A percentile compares a stretch with the other conserved stretches of the same genome.
phyloP scores from a whole-genome alignment of 768 basidiomycete genomes.

The Termitomyces sp. region DNA sequence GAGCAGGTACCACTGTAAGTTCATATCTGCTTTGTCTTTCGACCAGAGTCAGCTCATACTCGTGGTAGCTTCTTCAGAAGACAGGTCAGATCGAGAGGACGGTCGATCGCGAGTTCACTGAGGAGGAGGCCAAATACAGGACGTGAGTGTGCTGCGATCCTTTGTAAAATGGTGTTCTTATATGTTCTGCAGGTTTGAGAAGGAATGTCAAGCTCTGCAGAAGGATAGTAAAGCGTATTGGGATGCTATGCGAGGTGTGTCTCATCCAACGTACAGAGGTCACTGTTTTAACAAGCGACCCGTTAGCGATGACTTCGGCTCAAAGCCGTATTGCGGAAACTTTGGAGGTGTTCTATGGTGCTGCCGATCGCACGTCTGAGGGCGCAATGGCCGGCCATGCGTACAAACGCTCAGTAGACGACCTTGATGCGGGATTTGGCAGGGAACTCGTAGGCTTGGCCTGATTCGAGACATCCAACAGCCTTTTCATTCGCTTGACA shows the following conservation, averaged over 20 bases:
- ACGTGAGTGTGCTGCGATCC: slow-evolving; percentile 50
- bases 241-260: slow-evolving; percentile 88
- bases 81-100: slow-evolving; percentile 97
- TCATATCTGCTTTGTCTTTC: slow-evolving; percentile 9
- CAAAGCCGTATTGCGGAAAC: slow-evolving; percentile 93
- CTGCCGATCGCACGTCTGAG: slow-evolving; percentile 79
- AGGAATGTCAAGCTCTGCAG: slow-evolving; percentile 89
- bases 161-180: not conserved
- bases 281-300: not conserved
- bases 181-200: slow-evolving; percentile 76
- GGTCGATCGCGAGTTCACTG: slow-evolving; percentile 88
- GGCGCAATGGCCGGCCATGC: slow-evolving; percentile 97
- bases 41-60: slow-evolving; percentile 12
- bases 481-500: slow-evolving; percentile 24
- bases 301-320: slow-evolving; percentile 86
- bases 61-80: slow-evolving; percentile 84
- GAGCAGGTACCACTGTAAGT: slow-evolving; percentile 85
- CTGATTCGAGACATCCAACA: not conserved
- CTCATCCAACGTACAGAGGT: not conserved
- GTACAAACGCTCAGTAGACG: slow-evolving; percentile 93
- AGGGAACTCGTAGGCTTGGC: slow-evolving; percentile 68
- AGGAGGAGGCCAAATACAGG: slow-evolving; percentile 89
- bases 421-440: slow-evolving; percentile 81
- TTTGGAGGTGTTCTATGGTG: slow-evolving; percentile 87
- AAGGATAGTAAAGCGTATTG: slow-evolving; percentile 94